Conservation (phyloP, 805 yeast species). For the Saccharomyces cerevisiae region DNA sequence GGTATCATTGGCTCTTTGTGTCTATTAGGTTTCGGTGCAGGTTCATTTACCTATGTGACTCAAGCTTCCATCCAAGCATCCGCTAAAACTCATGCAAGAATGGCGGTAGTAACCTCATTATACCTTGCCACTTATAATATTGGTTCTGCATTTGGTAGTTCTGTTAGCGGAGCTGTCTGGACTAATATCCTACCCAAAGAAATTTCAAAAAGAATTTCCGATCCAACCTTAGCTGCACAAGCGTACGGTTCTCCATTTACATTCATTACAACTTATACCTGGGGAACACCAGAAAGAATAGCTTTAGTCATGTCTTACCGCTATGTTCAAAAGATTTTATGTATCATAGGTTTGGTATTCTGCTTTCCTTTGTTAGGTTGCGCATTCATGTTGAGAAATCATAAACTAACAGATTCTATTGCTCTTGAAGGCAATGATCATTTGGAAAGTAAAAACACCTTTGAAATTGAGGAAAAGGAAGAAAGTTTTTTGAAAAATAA, state of each 20-base stretch:
- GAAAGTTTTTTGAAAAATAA: background rate
- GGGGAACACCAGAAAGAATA: constrained; percentile 53
- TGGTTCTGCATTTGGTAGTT: constrained; percentile 56
- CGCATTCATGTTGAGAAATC: constrained; percentile 47
- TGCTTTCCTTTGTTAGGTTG: constrained; percentile 43
- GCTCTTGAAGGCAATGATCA: constrained; percentile 4
- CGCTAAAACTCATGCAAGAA: constrained; percentile 47
- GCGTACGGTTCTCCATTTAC: constrained; percentile 47
- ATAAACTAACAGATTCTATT: constrained; percentile 30
- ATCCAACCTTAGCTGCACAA: constrained; percentile 27
- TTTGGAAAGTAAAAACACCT: background rate
- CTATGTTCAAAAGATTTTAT: constrained; percentile 45
- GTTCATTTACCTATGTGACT: constrained; percentile 58
- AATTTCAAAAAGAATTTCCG: constrained; percentile 32
- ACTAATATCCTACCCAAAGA: constrained; percentile 44
- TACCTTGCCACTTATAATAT: constrained; percentile 50
- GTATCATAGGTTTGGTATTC: constrained; percentile 47
- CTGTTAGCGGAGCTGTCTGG: constrained; percentile 67
- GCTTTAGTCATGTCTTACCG: constrained; percentile 49
- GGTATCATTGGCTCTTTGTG: constrained; percentile 62
- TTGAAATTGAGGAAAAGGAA: background rate
- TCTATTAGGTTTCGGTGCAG: constrained; percentile 65
- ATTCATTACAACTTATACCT: constrained; percentile 39
- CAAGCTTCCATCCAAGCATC: constrained; percentile 54
- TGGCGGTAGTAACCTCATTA: constrained; percentile 54